Evolutionary conservation across 768 basidiomycete genomes (phyloP).

Genomic region (Sarcodon aspratus): DNA sequence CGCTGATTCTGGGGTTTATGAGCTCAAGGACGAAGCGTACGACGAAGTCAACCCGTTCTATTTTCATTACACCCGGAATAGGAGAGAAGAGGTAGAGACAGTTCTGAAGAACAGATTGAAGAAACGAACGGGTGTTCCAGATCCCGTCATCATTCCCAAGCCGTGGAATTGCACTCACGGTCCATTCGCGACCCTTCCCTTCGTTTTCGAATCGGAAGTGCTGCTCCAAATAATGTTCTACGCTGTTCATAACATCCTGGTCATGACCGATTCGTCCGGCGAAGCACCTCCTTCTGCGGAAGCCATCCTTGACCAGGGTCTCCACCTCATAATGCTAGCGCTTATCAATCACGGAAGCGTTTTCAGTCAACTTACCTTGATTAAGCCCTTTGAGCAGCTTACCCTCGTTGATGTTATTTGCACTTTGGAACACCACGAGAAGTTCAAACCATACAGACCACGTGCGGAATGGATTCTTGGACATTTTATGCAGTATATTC

Average conservation of each 20-base stretch:
- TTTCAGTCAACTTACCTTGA: slow-evolving; percentile 49
- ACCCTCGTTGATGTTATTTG: slow-evolving; percentile 66
- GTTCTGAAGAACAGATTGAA: slow-evolving; percentile 56
- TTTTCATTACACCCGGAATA: slow-evolving; percentile 90
- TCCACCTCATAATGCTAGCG: slow-evolving; percentile 82
- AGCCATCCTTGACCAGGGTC: slow-evolving; percentile 78
- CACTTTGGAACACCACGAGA: slow-evolving; percentile 64
- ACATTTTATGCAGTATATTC: slow-evolving; percentile 42
- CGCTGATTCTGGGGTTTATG: slow-evolving; percentile 77
- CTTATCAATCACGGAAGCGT: slow-evolving; percentile 54
- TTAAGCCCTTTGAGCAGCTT: slow-evolving; percentile 47
- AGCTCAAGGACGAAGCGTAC: slow-evolving; percentile 72
- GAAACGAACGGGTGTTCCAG: slow-evolving; percentile 35
- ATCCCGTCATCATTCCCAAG: slow-evolving; percentile 70
- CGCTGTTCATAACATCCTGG: slow-evolving; percentile 63
- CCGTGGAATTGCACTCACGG: slow-evolving; percentile 51
- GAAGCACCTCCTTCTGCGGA: slow-evolving; percentile 70
- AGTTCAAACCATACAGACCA: slow-evolving; percentile 58
- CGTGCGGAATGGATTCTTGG: slow-evolving; percentile 70
- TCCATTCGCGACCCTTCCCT: slow-evolving; percentile 57
- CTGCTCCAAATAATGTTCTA: slow-evolving; percentile 80
- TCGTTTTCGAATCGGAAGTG: slow-evolving; percentile 56
- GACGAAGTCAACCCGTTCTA: slow-evolving; percentile 93
- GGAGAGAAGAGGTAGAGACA: slow-evolving; percentile 82
- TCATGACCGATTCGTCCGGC: slow-evolving; percentile 46